A percentile compares a stretch with the other conserved stretches of the same genome.
phyloP scores from a whole-genome alignment of 768 basidiomycete species.

The Lactarius hatsudake region DNA sequence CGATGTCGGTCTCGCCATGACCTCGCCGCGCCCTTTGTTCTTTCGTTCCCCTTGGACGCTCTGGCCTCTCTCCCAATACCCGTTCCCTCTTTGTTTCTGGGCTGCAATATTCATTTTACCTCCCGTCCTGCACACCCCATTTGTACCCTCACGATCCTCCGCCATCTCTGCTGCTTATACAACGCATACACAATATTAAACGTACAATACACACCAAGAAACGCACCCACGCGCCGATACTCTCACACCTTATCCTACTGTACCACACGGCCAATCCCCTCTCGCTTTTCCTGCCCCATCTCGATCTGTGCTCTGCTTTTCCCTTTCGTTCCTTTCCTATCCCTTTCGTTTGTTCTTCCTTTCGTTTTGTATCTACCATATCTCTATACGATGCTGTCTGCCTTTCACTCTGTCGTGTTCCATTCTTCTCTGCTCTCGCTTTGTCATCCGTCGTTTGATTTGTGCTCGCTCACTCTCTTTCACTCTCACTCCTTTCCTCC shows the following conservation, averaged over 20 bases:
- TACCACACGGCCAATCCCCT: slow-evolving; percentile 7
- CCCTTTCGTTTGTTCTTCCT: slow-evolving; percentile 4
- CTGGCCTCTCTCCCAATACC: slow-evolving; percentile 9
- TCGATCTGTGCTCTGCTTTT: slow-evolving; percentile 23
- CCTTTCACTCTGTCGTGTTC: slow-evolving; percentile 4
- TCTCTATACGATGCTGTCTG: background rate
- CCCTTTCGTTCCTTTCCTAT: background rate
- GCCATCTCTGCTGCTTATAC: background rate
- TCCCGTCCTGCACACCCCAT: slow-evolving; percentile 2
- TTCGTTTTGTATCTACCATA: slow-evolving; percentile 15
- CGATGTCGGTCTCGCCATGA: background rate
- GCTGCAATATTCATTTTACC: slow-evolving; percentile 15
- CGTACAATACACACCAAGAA: slow-evolving; percentile 7
- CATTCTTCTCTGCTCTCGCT: slow-evolving; percentile 6
- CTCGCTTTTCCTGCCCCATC: background rate
- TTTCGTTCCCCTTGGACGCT: background rate
- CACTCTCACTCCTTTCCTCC: background rate
- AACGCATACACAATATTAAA: slow-evolving; percentile 14
- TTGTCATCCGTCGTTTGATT: slow-evolving; percentile 9
- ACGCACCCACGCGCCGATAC: slow-evolving; percentile 17
- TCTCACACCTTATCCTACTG: slow-evolving; percentile 17
- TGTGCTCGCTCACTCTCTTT: slow-evolving; percentile 16
- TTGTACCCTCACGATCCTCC: slow-evolving; percentile 18
- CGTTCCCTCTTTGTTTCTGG: slow-evolving; percentile 7
- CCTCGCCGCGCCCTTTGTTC: background rate